Evolutionary conservation across 768 basidiomycete species (phyloP), one percentile per base, ranked within the genome.

Genomic region (Tricholoma saponaceum): DNA sequence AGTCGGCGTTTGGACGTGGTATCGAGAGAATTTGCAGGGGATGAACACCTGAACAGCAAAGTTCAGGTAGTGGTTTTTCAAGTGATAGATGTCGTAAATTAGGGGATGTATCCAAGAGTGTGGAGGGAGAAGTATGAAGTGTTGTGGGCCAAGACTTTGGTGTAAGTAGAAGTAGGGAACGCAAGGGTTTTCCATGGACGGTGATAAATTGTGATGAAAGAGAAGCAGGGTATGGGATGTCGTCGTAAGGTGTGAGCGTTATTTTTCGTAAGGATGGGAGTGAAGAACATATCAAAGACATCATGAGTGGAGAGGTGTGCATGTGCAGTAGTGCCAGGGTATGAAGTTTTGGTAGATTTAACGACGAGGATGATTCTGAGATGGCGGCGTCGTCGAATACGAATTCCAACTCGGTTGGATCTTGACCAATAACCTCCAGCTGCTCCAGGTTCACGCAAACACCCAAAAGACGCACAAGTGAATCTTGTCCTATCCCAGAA

Each of bases 171-270:
- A 84, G 77, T 2, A 92, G 78, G 0, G 87, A 86, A 12, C 74
- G 77, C 50, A 92, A 78, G 3, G 64, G 64, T 33, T 64, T 59
- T 10, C 90, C 90, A 62, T 92, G 89, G 3, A 70, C 69, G 1
- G 74, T 64, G 28, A 92, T 83, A 61, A 92, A 82, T 43, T 70
- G 72, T 0, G 86, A 80, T 12, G 80, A 75, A 32, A 85, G 76
- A 4, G 88, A 81, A 22, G 72, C 68, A 13, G 87, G 83, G 60
- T 77, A 84, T 26, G 81, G 80, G 13, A 86, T 64, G 62, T 90
- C 88, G 55, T 89, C 80, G 63, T 87, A 90, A 1, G 90, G 89
- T 1, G 90, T 90, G 35, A 92, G 67, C 13, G 81, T 85, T 18
- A 93, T 74, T 61, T 84, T 85, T 32, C 68, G 76, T 41, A 94